These are phyloP conservation scores for Alopecurus myosuroides DNA, from an alignment of 176 grass and related monocot genomes.

Conservation along the genomic window DNA sequence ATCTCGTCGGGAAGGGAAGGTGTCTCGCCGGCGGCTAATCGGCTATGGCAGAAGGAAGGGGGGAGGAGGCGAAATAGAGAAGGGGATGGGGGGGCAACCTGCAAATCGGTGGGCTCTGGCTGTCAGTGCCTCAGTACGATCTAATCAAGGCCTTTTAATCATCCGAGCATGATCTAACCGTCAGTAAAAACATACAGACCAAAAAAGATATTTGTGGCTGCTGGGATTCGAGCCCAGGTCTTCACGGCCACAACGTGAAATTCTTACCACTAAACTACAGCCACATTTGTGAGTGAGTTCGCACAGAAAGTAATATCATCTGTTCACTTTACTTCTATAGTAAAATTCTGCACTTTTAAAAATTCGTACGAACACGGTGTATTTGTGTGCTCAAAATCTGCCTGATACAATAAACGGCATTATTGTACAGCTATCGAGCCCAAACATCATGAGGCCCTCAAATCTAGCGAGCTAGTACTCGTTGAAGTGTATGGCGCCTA, in stretches of 20 bases:
- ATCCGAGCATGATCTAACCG: not conserved
- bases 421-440: not conserved
- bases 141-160: constrained; percentile 11
- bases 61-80: too few species aligned
- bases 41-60: not conserved
- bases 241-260: constrained; percentile 95
- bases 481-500: constrained; percentile 94
- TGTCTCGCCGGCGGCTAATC: not conserved
- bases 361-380: not conserved
- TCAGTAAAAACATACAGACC: not conserved
- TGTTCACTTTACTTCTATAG: not conserved
- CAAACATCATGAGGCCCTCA: not conserved
- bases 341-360: not conserved
- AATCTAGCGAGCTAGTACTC: constrained; percentile 49
- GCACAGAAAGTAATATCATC: rapidly evolving
- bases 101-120: not conserved
- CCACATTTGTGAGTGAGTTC: not conserved
- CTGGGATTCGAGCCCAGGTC: constrained; percentile 93
- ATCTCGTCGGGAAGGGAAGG: not conserved
- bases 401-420: not conserved
- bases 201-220: constrained; percentile 49
- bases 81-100: not conserved
- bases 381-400: constrained; percentile 16
- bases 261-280: constrained; percentile 72
- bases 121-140: not conserved